Evolutionary conservation across 768 basidiomycete genomes (phyloP).

Genomic region (Calvatia gigantea): DNA sequence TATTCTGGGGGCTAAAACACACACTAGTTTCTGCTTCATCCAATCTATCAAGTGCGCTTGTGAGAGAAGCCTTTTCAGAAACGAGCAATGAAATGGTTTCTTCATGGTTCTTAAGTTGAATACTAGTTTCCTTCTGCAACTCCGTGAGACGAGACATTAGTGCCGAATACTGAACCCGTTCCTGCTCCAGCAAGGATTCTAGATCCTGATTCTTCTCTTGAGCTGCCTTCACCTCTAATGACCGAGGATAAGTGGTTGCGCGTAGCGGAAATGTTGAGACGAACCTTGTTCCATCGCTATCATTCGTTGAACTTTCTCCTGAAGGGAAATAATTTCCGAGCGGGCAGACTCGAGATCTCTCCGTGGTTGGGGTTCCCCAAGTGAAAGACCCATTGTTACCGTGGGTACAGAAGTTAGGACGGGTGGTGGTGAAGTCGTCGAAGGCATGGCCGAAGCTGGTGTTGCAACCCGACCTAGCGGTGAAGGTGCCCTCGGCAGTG

Average conservation of each 20-base stretch:
- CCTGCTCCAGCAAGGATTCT: slow-evolving; percentile 1
- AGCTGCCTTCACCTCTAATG: background rate
- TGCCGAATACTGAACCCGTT: background rate
- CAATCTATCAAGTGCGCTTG: slow-evolving; percentile 53
- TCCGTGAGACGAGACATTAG: slow-evolving; percentile 1
- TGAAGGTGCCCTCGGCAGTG: slow-evolving; percentile 44
- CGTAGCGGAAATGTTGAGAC: background rate
- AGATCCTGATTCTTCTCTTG: background rate
- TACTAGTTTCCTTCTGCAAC: slow-evolving; percentile 22
- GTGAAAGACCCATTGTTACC: background rate
- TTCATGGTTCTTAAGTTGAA: slow-evolving; percentile 50
- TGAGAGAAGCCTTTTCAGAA: slow-evolving; percentile 62
- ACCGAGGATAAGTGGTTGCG: no score
- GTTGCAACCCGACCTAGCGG: slow-evolving; percentile 28
- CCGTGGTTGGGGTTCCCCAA: slow-evolving; percentile 9
- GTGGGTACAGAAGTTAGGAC: background rate
- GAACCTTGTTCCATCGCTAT: slow-evolving; percentile 5
- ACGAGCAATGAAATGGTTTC: slow-evolving; percentile 78
- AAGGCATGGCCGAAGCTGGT: slow-evolving; percentile 3
- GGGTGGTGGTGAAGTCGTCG: slow-evolving; percentile 15
- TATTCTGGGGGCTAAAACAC: slow-evolving; percentile 15
- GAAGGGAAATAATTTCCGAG: slow-evolving; percentile 21
- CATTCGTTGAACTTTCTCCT: slow-evolving; percentile 8
- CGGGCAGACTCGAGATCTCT: slow-evolving; percentile 19
- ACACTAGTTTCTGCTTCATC: slow-evolving; percentile 60